Conservation (phyloP, 2,329 filamentous ascomycete species). For the Curvularia sp. region DNA sequence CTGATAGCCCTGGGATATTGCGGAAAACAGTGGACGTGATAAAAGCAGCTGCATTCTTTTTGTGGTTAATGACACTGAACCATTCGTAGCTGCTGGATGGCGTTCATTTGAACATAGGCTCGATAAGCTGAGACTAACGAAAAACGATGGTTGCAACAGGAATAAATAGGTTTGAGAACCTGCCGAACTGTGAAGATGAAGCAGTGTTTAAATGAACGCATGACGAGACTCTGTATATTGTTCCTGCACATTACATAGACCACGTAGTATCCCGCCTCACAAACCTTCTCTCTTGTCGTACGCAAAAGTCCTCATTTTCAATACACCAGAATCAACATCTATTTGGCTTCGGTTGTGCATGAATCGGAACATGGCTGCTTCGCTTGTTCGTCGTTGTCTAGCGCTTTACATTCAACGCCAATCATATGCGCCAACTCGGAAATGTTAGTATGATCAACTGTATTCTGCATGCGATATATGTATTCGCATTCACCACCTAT, state of each 20-base stretch:
- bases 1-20: too few relatives aligned
- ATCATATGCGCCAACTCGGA: constrained; percentile 21
- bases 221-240: neutral
- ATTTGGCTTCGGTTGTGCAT: neutral
- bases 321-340: neutral
- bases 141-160: neutral
- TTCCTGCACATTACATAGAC: neutral
- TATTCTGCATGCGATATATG: constrained; percentile 38
- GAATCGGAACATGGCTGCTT: constrained; percentile 1
- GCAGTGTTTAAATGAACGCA: neutral
- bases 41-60: too few relatives aligned
- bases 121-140: too few relatives aligned
- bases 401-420: constrained; percentile 4
- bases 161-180: neutral
- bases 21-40: too few relatives aligned
- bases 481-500: constrained; percentile 33
- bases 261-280: neutral
- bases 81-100: too few relatives aligned
- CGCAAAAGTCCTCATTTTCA: neutral
- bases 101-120: too few relatives aligned
- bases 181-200: neutral
- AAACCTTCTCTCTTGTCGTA: neutral
- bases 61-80: too few relatives aligned
- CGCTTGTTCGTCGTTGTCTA: neutral
- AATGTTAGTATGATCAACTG: constrained; percentile 33